These are phyloP conservation scores for Monosporozyma yasuniensis DNA, from an alignment of 805 yeast genomes.

Conservation along the genomic window DNA sequence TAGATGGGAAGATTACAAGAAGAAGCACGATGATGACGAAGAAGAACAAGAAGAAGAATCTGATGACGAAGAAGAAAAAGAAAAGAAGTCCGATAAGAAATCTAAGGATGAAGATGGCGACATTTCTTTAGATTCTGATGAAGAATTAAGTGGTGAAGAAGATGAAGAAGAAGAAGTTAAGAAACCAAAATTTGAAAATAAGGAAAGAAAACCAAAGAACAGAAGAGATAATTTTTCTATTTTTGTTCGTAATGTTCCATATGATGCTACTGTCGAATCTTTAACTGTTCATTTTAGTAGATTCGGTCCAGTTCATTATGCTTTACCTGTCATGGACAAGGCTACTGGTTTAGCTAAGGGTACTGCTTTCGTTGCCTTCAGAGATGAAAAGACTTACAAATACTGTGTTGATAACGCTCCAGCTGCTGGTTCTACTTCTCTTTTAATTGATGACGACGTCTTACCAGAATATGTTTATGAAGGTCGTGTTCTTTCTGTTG, in stretches of 20 bases:
- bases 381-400: conserved; percentile 48
- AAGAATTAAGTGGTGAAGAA: conserved; percentile 23
- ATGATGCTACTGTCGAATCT: conserved; percentile 79
- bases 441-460: conserved; percentile 87
- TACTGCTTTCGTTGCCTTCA: conserved; percentile 89
- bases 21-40: conserved; percentile 35
- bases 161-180: conserved; percentile 29
- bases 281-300: conserved; percentile 66
- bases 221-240: conserved; percentile 63
- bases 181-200: conserved; percentile 20
- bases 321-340: conserved; percentile 84
- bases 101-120: conserved; percentile 29
- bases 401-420: conserved; percentile 77
- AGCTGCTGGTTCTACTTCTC: conserved; percentile 47
- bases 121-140: conserved; percentile 30
- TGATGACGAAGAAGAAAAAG: conserved; percentile 31
- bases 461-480: conserved; percentile 82
- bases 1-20: conserved; percentile 61
- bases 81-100: conserved; percentile 30
- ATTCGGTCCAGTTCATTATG: conserved; percentile 86
- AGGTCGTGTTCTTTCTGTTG: conserved; percentile 78
- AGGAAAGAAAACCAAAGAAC: conserved; percentile 34
- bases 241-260: conserved; percentile 89
- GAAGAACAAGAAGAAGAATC: conserved; percentile 35
- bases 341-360: conserved; percentile 84